phyloP scores from a whole-genome alignment of 2,329 filamentous ascomycete genomes.

The Fusarium irregulare region DNA sequence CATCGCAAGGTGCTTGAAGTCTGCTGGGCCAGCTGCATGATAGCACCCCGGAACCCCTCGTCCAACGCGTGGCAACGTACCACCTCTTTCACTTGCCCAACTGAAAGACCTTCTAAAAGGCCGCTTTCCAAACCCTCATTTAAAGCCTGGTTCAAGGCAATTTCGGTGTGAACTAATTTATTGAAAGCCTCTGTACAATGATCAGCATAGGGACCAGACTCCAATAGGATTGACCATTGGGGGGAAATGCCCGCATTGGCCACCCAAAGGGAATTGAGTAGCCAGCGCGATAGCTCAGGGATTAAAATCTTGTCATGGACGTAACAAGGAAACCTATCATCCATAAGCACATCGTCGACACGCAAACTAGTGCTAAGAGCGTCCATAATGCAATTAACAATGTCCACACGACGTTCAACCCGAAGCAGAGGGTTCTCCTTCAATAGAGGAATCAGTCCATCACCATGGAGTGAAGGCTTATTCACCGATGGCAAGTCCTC shows the following conservation, averaged over 20 bases:
- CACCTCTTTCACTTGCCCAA: no score
- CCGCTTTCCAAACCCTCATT: background rate
- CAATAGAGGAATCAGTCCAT: constrained; percentile 4
- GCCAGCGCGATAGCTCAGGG: background rate
- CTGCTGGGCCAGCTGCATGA: no score
- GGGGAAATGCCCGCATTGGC: background rate
- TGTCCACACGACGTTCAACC: constrained; percentile 14
- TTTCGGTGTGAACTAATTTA: fast-evolving
- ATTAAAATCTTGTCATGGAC: no score
- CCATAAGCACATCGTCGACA: no score
- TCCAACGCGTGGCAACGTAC: no score
- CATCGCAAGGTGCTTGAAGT: no score
- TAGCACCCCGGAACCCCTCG: no score
- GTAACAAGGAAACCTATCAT: no score
- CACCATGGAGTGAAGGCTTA: background rate
- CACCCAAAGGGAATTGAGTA: background rate
- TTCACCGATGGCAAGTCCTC: constrained; percentile 7
- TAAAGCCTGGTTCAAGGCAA: background rate
- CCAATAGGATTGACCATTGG: constrained; percentile 1
- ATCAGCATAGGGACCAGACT: background rate
- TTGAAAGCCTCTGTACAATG: background rate
- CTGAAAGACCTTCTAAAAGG: no score
- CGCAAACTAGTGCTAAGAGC: no score
- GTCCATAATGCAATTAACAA: background rate
- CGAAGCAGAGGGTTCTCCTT: constrained; percentile 19